phyloP scores from a whole-genome alignment of 176 grass and related monocot genomes.

The Oryza glaberrima region DNA sequence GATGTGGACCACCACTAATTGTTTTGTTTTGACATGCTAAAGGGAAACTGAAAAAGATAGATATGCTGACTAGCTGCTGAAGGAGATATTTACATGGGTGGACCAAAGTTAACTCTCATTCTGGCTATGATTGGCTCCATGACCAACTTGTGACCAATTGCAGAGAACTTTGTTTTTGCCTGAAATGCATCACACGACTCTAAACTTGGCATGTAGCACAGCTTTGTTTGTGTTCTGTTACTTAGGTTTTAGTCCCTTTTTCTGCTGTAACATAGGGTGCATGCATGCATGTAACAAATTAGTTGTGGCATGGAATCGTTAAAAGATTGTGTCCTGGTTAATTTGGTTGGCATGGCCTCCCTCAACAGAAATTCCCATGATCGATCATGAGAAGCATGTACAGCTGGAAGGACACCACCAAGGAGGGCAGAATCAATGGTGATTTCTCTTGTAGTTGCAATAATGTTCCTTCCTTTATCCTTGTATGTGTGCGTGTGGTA shows the following conservation, averaged over 20 bases:
- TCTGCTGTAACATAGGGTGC: background rate
- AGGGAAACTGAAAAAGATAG: slow-evolving; percentile 34
- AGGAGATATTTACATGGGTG: slow-evolving; percentile 43
- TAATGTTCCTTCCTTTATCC: background rate
- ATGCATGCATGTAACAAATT: slow-evolving; percentile 31
- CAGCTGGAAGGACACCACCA: slow-evolving; percentile 1
- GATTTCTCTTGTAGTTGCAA: slow-evolving; percentile 19
- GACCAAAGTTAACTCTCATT: slow-evolving; percentile 24
- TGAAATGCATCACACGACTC: slow-evolving; percentile 8
- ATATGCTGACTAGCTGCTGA: slow-evolving; percentile 37
- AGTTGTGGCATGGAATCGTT: slow-evolving; percentile 21
- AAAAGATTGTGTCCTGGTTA: slow-evolving; percentile 16
- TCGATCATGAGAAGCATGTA: slow-evolving; percentile 11
- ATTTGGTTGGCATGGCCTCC: slow-evolving; percentile 27
- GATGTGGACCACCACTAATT: slow-evolving; percentile 52
- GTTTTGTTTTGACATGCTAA: slow-evolving; percentile 53
- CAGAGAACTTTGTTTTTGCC: slow-evolving; percentile 22
- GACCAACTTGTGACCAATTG: slow-evolving; percentile 22
- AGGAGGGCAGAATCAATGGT: slow-evolving; percentile 37
- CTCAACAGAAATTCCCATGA: background rate
- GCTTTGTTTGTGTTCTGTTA: slow-evolving; percentile 11
- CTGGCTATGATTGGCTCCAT: slow-evolving; percentile 21
- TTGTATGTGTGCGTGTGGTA: background rate
- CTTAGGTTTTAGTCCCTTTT: background rate
- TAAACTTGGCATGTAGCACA: slow-evolving; percentile 21